Base-by-base conservation (phyloP, 768 basidiomycete species). In the Butyriboletus loyo region DNA sequence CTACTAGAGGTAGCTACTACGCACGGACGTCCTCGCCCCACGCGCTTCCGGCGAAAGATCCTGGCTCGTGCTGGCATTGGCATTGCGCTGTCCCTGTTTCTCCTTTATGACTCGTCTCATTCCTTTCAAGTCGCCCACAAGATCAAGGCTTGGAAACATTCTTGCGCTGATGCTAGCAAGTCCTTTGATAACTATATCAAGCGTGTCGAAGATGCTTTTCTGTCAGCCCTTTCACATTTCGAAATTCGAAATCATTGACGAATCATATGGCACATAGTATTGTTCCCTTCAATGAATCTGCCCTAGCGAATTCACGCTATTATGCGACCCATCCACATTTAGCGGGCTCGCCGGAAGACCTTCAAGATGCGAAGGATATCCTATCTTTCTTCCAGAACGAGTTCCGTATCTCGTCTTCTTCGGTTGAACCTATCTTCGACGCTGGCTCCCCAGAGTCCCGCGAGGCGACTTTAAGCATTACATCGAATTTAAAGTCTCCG, bases 251-350 rank as follows among this genome's bases (percentile, higher is more conserved):
- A 14, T 1, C 9, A n/a, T 44, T 55, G 44, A 54, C 22, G 19
- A 36, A 38, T n/a, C n/a, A n/a, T 30, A 13, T 47, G 15, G 8
- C 32, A 32, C 44, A 6, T 28, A 85, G 84, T 21, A 78, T 78
- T 14, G 65, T 85, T 11, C 87, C 86, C 1, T 78, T 74, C 54
- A 60, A 73, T 6, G 76, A 79, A 43, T 85, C 81, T 52, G 87
- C 87, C 2, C 59, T 84, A 2, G 73, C 72, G 27, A 74, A 80
- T 6, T 86, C 86, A 21, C 76, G 78, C 19, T 66, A 69, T 22
- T 86, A 82, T 63, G 83, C 86, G 1, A 79, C 80, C 3, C 83
- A 85, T 55, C 86, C 88, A 24, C 89, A 90, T 68, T 71, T 87
- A 43, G 88, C 87, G 4, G 87, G 87, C 9, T 83, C 84, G 21